A percentile compares a stretch with the other conserved stretches of the same genome.
Evolutionary conservation across 1,284 basidiomycete genomes (phyloP).

Genomic region (Coniferiporia sulphurascens): DNA sequence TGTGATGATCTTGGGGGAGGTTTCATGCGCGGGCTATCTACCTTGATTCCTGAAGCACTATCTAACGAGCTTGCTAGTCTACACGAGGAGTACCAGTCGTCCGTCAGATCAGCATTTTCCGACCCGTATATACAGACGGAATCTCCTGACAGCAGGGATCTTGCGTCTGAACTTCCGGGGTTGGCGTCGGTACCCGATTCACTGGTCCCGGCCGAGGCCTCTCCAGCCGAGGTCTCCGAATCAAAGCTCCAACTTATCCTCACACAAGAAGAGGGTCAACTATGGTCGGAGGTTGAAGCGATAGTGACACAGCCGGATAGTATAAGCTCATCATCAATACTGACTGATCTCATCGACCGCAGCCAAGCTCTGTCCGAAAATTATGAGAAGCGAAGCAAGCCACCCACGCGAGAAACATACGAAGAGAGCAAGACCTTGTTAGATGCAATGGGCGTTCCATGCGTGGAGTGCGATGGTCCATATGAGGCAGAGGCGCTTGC

Average conservation of each 20-base stretch:
- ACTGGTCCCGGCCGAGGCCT: background rate
- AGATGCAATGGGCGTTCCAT: constrained; percentile 71
- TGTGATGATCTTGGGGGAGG: background rate
- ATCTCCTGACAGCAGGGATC: background rate
- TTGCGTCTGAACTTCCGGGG: constrained; percentile 1
- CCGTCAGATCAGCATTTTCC: constrained; percentile 17
- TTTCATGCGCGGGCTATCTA: background rate
- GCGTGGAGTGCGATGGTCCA: constrained; percentile 58
- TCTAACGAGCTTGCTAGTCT: constrained; percentile 36
- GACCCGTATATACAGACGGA: background rate
- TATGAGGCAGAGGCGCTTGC: constrained; percentile 84
- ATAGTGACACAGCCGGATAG: constrained; percentile 9
- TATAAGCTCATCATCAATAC: constrained; percentile 8
- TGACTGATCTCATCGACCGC: constrained; percentile 40
- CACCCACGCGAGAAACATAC: constrained; percentile 59
- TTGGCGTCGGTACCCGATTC: constrained; percentile 3
- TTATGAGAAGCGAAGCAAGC: constrained; percentile 53
- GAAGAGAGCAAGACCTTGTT: constrained; percentile 60
- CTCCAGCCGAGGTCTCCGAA: constrained; percentile 33
- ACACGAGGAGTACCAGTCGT: constrained; percentile 45
- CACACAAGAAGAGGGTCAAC: constrained; percentile 51
- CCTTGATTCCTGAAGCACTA: constrained; percentile 16
- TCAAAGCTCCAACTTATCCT: constrained; percentile 63
- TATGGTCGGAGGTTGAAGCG: constrained; percentile 50
- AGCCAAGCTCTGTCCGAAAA: constrained; percentile 56